Evolutionary conservation across 176 grass and related monocot genomes (phyloP), one percentile per base, ranked within the genome.

Genomic region (Zoysia pacifica): DNA sequence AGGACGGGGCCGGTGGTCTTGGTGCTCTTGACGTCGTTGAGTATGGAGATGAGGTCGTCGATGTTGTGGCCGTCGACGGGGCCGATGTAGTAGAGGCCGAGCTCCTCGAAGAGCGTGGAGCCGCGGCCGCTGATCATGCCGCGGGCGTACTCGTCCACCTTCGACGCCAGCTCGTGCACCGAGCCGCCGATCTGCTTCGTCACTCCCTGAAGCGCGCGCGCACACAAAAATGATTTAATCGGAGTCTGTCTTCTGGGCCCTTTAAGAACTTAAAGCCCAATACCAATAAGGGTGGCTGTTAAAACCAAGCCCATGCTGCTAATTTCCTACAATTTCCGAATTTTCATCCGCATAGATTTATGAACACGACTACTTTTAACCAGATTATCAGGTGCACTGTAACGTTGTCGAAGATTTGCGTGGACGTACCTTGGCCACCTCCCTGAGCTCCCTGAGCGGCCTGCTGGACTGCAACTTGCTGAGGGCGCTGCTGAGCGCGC

Each of bases 101-200:
- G 96, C 81, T 99, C 96, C 86, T 99, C 96, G 79, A 95, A 99
- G 38, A 99, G 77, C 56, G 90, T 84, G 11, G 90, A 95, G 1
- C 90, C 83, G 38, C 90, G 90, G n/a, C 88, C 96, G 70, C 96
- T 89, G 82, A 98, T 98, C 96, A 98, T 98, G 83, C 96, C 96
- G 76, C 96, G 88, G 11, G 96, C 96, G 70, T 99, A 99, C 88
- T 99, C 92, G 73, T 99, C 96, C n/a, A 99, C 96, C 89, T 99
- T 99, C 12, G 92, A 84, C 11, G 96, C 92, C 7, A 99, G 58
- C 84, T 99, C 81, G 83, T 99, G 92, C 90, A 99, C 91, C 5
- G 92, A 93, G 4, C 96, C 96, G 15, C 96, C 96, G 48, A 99
- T 89, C 41, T 98, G 92, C 90, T 91, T 99, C 15, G 92, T 95